Evolutionary conservation across 306 rosid genomes (phyloP).

Genomic region (Rosa persica): DNA sequence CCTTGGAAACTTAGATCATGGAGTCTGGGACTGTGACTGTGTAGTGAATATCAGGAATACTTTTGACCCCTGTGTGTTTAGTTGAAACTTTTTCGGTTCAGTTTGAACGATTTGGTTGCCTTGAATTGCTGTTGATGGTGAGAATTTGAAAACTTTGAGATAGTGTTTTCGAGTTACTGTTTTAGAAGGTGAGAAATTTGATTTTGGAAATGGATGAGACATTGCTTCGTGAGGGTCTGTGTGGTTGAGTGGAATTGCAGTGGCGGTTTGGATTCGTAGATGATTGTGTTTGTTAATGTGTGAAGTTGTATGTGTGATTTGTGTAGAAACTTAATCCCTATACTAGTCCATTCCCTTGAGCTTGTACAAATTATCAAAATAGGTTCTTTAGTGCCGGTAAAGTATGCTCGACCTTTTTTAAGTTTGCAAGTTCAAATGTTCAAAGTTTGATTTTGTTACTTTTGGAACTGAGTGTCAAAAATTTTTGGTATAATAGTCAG

Average conservation of each 20-base stretch:
- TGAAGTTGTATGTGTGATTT: neutral
- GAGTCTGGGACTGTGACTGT: neutral
- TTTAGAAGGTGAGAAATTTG: neutral
- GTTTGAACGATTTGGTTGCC: neutral
- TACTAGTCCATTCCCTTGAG: neutral
- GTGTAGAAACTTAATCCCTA: neutral
- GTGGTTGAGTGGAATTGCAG: neutral
- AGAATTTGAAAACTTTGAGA: neutral
- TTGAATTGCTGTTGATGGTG: neutral
- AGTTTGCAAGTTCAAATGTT: neutral
- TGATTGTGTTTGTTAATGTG: neutral
- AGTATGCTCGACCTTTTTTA: neutral
- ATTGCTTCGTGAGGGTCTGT: neutral
- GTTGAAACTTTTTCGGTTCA: neutral
- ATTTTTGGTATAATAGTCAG: conserved; percentile 28
- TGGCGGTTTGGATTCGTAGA: neutral
- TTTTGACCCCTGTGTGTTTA: neutral
- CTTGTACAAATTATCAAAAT: neutral
- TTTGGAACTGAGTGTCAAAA: neutral
- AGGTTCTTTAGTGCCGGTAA: neutral
- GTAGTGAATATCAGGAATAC: neutral
- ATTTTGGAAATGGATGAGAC: neutral
- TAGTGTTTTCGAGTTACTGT: neutral
- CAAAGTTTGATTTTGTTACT: neutral
- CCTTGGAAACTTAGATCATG: neutral